A percentile compares a stretch with the other conserved stretches of the same genome.
phyloP scores from a whole-genome alignment of 1,284 basidiomycete species.

The Pterulicium gracile region DNA sequence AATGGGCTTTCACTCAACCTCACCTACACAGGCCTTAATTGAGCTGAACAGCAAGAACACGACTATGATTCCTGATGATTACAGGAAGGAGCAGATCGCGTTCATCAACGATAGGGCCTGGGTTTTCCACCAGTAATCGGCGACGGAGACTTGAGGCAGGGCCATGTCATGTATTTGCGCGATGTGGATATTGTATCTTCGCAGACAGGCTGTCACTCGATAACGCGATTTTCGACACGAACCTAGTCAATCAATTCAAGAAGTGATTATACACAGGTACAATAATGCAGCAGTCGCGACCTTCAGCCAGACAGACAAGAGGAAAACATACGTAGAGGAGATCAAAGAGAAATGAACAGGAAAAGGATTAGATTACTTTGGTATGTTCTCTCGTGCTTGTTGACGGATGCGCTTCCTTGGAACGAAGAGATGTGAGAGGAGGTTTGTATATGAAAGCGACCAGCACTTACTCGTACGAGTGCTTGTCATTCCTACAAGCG shows the following conservation, averaged over 20 bases:
- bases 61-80: background rate
- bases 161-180: too few relatives aligned
- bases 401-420: slow-evolving; percentile 62
- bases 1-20: background rate
- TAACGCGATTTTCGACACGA: too few relatives aligned
- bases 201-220: too few relatives aligned
- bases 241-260: too few relatives aligned
- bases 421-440: slow-evolving; percentile 6
- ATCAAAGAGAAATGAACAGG: slow-evolving; percentile 13
- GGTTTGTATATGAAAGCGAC: background rate
- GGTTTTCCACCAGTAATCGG: too few relatives aligned
- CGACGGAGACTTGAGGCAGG: too few relatives aligned
- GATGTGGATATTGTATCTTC: too few relatives aligned
- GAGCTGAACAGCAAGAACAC: background rate
- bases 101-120: background rate
- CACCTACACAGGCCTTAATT: background rate
- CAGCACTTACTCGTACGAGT: slow-evolving; percentile 77
- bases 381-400: slow-evolving; percentile 79
- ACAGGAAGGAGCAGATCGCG: background rate
- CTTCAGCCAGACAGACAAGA: slow-evolving; percentile 6
- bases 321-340: slow-evolving; percentile 2
- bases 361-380: slow-evolving; percentile 41
- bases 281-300: slow-evolving; percentile 1
- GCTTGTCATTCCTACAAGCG: slow-evolving; percentile 69
- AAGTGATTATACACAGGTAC: too few relatives aligned